These are phyloP conservation scores for Arthroderma sp. DNA, from an alignment of 2,329 filamentous ascomycete genomes.

Conservation along the genomic window DNA sequence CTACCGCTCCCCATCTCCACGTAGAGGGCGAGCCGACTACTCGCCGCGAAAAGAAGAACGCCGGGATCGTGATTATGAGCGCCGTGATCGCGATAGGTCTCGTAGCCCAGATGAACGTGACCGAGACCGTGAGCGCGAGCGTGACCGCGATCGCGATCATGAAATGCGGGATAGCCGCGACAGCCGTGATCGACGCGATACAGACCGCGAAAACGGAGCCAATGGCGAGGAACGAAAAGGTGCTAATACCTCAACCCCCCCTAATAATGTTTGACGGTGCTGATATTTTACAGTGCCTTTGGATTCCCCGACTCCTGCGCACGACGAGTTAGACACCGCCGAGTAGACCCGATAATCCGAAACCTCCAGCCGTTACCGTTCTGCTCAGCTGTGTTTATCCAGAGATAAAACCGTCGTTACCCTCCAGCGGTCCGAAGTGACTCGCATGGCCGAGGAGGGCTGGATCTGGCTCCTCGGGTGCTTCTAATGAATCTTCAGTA, in stretches of 20 bases:
- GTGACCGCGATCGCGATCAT: conserved; percentile 43
- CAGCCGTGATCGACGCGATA: conserved; percentile 54
- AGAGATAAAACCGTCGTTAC: too few species aligned
- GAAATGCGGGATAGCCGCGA: conserved; percentile 52
- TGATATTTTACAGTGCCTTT: conserved; percentile 34
- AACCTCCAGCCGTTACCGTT: too few species aligned
- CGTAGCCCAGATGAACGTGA: conserved; percentile 57
- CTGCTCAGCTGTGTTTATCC: too few species aligned
- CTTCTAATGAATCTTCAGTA: too few species aligned
- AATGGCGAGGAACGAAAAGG: conserved; percentile 88
- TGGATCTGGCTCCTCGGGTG: too few species aligned
- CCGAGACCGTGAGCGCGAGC: conserved; percentile 38
- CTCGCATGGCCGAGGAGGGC: too few species aligned
- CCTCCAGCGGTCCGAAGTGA: too few species aligned
- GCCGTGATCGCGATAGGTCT: conserved; percentile 62
- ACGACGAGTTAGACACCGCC: conserved; percentile 92
- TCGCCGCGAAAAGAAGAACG: conserved; percentile 84
- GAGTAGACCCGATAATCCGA: conserved; percentile 42
- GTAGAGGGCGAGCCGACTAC: conserved; percentile 52
- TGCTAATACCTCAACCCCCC: conserved; percentile 26
- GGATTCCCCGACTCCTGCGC: conserved; percentile 68
- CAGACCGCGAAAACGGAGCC: conserved; percentile 61
- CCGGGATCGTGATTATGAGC: conserved; percentile 57
- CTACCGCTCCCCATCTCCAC: conserved; percentile 45
- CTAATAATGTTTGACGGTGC: neutral